Evolutionary conservation across 2,329 filamentous ascomycete species (phyloP).

Genomic region (Colletotrichum sp.): DNA sequence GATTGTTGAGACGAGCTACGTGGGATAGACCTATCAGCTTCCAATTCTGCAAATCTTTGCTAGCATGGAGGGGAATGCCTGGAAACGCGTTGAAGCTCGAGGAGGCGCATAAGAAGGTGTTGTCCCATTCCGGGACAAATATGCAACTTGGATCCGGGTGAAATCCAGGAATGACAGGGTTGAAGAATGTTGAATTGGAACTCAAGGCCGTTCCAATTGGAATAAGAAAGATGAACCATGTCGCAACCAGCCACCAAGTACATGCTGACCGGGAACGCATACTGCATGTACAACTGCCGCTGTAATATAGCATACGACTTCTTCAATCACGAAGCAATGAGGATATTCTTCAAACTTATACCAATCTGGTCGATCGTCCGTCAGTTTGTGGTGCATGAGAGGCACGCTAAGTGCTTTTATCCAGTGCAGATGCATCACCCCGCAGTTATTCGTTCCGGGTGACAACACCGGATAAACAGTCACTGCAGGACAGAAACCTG

Average conservation of each 20-base stretch:
- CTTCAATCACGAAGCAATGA: not conserved
- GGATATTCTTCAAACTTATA: not conserved
- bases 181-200: conserved; percentile 32
- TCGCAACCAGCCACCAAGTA: not conserved
- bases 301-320: not conserved
- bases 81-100: conserved; percentile 59
- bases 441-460: not conserved
- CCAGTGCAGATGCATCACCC: not conserved
- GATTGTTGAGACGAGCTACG: not conserved
- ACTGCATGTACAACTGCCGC: not conserved
- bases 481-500: not conserved
- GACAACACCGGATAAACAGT: not conserved
- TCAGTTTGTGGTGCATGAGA: too few species aligned
- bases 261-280: not conserved
- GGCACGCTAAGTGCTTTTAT: not conserved
- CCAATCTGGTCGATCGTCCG: not conserved
- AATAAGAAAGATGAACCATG: too few species aligned
- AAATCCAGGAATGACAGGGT: conserved; percentile 54
- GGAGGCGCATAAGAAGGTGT: conserved; percentile 53
- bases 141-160: conserved; percentile 52
- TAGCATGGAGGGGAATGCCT: conserved; percentile 56
- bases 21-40: conserved; percentile 30
- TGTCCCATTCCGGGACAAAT: conserved; percentile 38
- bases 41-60: conserved; percentile 55
- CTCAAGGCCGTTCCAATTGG: not conserved